Percentiles rank a stretch among this genome's conserved stretches.
These are phyloP conservation scores for Diutina siamensis DNA, from an alignment of 1,139 yeast species.

Conservation along the genomic window DNA sequence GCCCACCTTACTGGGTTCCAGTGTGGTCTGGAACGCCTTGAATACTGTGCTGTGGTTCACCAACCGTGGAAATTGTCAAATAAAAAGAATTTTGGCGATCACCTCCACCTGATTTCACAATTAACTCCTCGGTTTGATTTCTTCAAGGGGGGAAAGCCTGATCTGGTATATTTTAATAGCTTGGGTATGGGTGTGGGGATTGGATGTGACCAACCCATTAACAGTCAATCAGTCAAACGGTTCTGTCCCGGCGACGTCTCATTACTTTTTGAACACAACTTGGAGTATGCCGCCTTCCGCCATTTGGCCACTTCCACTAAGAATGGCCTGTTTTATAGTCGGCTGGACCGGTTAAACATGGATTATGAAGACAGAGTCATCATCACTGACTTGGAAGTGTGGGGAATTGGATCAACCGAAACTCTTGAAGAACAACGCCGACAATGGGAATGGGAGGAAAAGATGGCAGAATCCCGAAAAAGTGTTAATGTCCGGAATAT, in stretches of 20 bases:
- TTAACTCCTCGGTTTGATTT: conserved; percentile 54
- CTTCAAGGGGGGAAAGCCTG: conserved; percentile 24
- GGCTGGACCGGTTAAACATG: conserved; percentile 9
- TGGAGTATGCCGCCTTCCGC: conserved; percentile 75
- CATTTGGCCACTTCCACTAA: conserved; percentile 24
- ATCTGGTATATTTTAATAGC: conserved; percentile 47
- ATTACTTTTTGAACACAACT: conserved; percentile 59
- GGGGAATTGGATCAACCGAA: conserved; percentile 79
- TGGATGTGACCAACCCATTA: conserved; percentile 55
- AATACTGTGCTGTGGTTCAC: conserved; percentile 50
- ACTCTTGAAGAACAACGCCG: conserved; percentile 67
- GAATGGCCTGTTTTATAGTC: neutral
- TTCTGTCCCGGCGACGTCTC: conserved; percentile 61
- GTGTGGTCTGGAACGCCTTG: conserved; percentile 27
- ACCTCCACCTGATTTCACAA: conserved; percentile 43
- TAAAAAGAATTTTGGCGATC: conserved; percentile 61
- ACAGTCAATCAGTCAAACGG: conserved; percentile 30
- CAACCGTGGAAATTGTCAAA: conserved; percentile 73
- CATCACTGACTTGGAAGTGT: conserved; percentile 71
- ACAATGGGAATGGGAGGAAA: conserved; percentile 87
- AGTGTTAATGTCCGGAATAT: conserved; percentile 51
- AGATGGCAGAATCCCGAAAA: conserved; percentile 72
- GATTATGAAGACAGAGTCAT: conserved; percentile 63
- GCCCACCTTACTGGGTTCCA: conserved; percentile 19
- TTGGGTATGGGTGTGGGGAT: conserved; percentile 72